Base-by-base conservation (phyloP, 2,329 filamentous ascomycete species). In the Hymenoscyphus fructigenus region DNA sequence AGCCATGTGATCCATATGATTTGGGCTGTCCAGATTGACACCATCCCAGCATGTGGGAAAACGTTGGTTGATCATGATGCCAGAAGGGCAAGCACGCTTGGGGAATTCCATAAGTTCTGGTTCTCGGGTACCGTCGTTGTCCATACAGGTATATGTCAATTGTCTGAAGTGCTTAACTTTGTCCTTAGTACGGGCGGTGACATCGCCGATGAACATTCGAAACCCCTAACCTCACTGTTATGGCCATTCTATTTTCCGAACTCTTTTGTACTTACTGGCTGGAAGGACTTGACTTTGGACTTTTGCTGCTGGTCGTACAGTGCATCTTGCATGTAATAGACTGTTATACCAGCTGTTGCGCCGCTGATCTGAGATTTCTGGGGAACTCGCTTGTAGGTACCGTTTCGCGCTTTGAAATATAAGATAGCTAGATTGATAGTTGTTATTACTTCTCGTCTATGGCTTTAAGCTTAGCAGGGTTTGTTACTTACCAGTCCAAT, bases 141-240 rank as follows among this genome's bases (percentile, higher is more conserved):
- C 68, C 58, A 80, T 74, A 64, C 79, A 81, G 2, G 79, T 80
- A 68, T 79, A 81, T 5, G 79, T 81, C 44, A 81, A 73, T 68
- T 80, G 79, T 53, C 78, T 75, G 69, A 78, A 80, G 26, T 75
- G 75, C 44, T 74, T 71, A 7, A 78, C 75, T 47, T 79, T 67
- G 15, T 72, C 75, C 63, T 76, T 76, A 34, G 73, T 78, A 23
- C 75, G 72, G 38, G 76, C 77, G 23, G 73, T 68, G 17, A 76
- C 74, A 60, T 80, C 76, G 32, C 79, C 80, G 53, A 80, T 73
- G 55, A 81, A 77, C 79, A 81, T 81, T 34, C 79, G 76, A 72
- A 81, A 81, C 2, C 79, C 79, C 67, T 67, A n/a, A 7, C 15
- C 6, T 23, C 9, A 10, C 7, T 59, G 12, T 64, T 44, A 60